phyloP scores from a whole-genome alignment of 2,329 filamentous ascomycete genomes.

The Beauveria caledonica region DNA sequence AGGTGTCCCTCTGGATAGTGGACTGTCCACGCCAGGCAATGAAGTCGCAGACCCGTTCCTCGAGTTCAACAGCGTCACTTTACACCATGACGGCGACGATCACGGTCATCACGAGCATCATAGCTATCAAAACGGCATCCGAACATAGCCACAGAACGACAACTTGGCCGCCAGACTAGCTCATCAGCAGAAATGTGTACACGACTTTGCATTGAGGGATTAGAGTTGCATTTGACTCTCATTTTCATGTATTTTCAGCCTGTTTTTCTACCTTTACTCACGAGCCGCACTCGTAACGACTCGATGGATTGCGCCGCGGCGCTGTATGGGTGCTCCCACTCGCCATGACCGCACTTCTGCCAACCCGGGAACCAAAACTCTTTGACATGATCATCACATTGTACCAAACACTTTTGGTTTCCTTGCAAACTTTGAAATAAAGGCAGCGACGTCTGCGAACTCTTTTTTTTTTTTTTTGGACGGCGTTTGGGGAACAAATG shows the following conservation, averaged over 20 bases:
- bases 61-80: constrained; percentile 96
- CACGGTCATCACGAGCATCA: constrained; percentile 29
- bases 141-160: constrained; percentile 11
- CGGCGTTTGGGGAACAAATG: constrained; percentile 25
- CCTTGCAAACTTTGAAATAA: neutral
- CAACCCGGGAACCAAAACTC: neutral
- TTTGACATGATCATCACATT: neutral
- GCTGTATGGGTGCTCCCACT: neutral
- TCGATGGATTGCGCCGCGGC: neutral
- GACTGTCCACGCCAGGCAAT: constrained; percentile 73
- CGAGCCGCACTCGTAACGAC: neutral
- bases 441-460: constrained; percentile 15
- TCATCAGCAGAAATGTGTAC: constrained; percentile 14
- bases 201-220: constrained; percentile 8
- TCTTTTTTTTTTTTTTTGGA: constrained; percentile 13
- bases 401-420: neutral
- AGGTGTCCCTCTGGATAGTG: constrained; percentile 80
- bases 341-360: neutral
- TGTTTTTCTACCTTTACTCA: neutral
- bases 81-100: constrained; percentile 92
- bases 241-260: constrained; percentile 4
- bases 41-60: constrained; percentile 88
- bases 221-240: neutral
- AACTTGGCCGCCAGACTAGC: constrained; percentile 11
- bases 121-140: constrained; percentile 16